Evolutionary conservation across 129 eudicot species (phyloP).

Genomic region (Silybum marianum): DNA sequence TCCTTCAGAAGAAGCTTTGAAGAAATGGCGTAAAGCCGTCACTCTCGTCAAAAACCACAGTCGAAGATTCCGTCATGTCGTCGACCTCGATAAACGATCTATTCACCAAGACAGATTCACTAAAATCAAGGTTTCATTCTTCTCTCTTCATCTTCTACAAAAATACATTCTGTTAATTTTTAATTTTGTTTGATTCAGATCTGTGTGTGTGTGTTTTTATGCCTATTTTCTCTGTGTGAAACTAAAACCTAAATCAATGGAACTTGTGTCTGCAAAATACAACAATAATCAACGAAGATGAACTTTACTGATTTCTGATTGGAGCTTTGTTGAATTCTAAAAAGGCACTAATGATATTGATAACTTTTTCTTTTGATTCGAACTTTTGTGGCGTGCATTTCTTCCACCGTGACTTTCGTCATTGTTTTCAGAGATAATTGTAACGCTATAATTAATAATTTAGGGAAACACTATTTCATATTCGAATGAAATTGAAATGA

Average conservation of each 20-base stretch:
- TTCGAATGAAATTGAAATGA: too few relatives aligned
- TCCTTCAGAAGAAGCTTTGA: slow-evolving; percentile 42
- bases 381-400: not conserved
- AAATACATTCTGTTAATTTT: not conserved
- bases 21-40: slow-evolving; percentile 51
- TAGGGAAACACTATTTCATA: not conserved
- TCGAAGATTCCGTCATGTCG: slow-evolving; percentile 54
- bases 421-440: not conserved
- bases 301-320: not conserved
- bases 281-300: not conserved
- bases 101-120: slow-evolving; percentile 23
- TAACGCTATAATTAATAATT: slow-evolving; percentile 8
- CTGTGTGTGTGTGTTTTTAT: not conserved
- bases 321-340: slow-evolving; percentile 16
- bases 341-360: too few relatives aligned
- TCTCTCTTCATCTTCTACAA: not conserved
- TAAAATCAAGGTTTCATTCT: slow-evolving; percentile 33
- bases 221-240: not conserved
- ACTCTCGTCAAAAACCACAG: slow-evolving; percentile 45
- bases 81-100: slow-evolving; percentile 35
- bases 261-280: not conserved
- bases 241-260: too few relatives aligned
- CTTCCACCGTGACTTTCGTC: not conserved
- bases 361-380: not conserved
- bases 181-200: slow-evolving; percentile 1